Percentiles rank a stretch among this genome's conserved stretches.
Conservation (phyloP, 257 asterid genomes). For the Ilex asprella region DNA sequence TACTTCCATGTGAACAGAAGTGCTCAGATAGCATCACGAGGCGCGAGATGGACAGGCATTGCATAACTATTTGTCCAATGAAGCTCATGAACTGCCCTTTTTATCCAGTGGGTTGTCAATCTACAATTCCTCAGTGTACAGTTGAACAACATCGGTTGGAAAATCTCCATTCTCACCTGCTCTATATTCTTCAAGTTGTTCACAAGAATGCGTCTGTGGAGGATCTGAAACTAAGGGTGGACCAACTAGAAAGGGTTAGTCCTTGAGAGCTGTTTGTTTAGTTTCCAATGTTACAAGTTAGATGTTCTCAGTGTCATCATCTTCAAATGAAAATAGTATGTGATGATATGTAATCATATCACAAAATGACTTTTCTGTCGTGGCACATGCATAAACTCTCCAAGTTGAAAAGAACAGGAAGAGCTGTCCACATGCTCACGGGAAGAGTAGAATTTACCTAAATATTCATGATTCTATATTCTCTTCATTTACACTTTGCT, state of each 20-base stretch:
- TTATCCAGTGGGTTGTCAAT: constrained; percentile 48
- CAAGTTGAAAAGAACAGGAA: no score
- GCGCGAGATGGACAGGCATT: constrained; percentile 76
- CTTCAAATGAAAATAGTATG: background rate
- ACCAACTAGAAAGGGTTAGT: constrained; percentile 36
- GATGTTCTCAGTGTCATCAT: background rate
- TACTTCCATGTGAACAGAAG: constrained; percentile 59
- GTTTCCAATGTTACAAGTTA: background rate
- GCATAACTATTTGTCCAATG: constrained; percentile 67
- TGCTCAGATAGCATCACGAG: constrained; percentile 51
- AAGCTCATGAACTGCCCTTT: constrained; percentile 70
- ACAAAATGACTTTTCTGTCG: background rate
- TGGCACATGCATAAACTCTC: background rate
- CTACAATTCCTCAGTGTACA: constrained; percentile 41
- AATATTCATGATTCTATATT: no score
- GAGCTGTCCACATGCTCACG: no score
- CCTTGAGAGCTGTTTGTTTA: background rate
- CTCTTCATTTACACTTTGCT: no score
- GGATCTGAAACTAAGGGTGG: constrained; percentile 44
- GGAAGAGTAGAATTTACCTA: no score
- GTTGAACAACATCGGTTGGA: constrained; percentile 44
- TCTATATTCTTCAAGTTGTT: constrained; percentile 33
- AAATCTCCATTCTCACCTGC: constrained; percentile 42
- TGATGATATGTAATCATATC: background rate
- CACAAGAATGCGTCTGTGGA: constrained; percentile 42